A percentile compares a stretch with the other conserved stretches of the same genome.
phyloP scores from a whole-genome alignment of 176 grass and related monocot genomes.

The Zizania latifolia region DNA sequence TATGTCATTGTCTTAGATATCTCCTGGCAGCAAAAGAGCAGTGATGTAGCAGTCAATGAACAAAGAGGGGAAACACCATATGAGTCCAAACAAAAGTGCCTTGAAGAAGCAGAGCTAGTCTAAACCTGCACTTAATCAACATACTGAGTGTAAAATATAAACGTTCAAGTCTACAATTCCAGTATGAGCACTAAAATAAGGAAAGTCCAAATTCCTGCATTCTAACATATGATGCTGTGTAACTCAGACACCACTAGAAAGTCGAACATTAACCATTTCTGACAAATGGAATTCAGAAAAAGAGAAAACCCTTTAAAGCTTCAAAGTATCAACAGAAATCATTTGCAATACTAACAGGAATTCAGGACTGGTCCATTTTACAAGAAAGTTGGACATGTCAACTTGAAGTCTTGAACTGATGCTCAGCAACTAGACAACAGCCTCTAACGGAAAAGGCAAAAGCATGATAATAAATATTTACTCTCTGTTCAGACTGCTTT shows the following conservation, averaged over 20 bases:
- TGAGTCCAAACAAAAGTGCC: background rate
- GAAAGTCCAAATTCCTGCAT: background rate
- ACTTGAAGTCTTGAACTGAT: background rate
- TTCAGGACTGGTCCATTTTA: background rate
- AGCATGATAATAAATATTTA: background rate
- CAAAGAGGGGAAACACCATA: background rate
- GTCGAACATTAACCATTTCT: background rate
- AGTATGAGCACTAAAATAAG: background rate
- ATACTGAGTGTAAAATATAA: background rate
- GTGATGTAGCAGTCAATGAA: background rate
- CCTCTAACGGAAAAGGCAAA: background rate
- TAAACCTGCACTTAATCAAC: background rate
- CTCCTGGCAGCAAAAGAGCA: conserved; percentile 29
- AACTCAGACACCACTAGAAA: background rate
- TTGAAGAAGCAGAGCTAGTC: background rate
- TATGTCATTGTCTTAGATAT: conserved; percentile 25
- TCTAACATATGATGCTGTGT: background rate
- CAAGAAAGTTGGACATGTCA: background rate
- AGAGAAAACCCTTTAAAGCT: background rate
- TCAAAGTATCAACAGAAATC: background rate
- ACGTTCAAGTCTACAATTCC: background rate
- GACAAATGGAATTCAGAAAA: background rate
- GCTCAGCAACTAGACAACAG: background rate
- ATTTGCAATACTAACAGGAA: background rate
- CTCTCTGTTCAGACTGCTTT: background rate